These are phyloP conservation scores for Sphaerulina populicola DNA, from an alignment of 2,329 filamentous ascomycete genomes.

Conservation along the genomic window DNA sequence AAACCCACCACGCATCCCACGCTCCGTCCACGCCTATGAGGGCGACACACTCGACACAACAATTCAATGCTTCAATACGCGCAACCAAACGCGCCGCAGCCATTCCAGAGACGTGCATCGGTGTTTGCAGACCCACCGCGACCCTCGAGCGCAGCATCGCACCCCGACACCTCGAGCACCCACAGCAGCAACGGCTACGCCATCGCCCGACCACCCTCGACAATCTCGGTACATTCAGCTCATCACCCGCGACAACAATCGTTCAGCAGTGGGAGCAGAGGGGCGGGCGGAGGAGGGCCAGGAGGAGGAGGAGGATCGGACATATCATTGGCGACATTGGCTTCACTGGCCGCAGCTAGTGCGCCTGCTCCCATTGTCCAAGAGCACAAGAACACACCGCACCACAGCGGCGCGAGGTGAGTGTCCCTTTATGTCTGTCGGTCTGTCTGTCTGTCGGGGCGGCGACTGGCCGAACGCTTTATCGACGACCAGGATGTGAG, in stretches of 20 bases:
- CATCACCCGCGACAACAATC: slow-evolving; percentile 8
- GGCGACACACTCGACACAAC: slow-evolving; percentile 28
- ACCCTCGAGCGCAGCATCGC: slow-evolving; percentile 5
- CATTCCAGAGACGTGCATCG: slow-evolving; percentile 17
- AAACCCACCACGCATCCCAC: background rate
- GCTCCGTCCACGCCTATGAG: background rate
- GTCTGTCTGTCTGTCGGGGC: background rate
- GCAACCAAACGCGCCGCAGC: slow-evolving; percentile 19
- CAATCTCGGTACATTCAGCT: slow-evolving; percentile 43
- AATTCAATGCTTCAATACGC: slow-evolving; percentile 45
- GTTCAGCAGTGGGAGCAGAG: slow-evolving; percentile 5
- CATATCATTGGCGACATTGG: slow-evolving; percentile 31
- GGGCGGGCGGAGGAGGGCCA: too few species aligned
- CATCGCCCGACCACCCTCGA: slow-evolving; percentile 48
- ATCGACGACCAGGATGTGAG: background rate
- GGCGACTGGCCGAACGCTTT: background rate
- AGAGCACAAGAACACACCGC: background rate
- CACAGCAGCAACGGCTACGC: slow-evolving; percentile 36
- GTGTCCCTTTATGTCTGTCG: background rate
- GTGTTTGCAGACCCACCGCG: slow-evolving; percentile 19
- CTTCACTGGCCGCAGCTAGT: slow-evolving; percentile 21
- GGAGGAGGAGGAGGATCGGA: slow-evolving; percentile 3
- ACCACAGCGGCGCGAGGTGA: slow-evolving; percentile 11
- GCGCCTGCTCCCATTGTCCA: slow-evolving; percentile 16
- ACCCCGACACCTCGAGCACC: slow-evolving; percentile 6